phyloP scores from a whole-genome alignment of 2,329 filamentous ascomycete species.

The Chrysoporthe cubensis region DNA sequence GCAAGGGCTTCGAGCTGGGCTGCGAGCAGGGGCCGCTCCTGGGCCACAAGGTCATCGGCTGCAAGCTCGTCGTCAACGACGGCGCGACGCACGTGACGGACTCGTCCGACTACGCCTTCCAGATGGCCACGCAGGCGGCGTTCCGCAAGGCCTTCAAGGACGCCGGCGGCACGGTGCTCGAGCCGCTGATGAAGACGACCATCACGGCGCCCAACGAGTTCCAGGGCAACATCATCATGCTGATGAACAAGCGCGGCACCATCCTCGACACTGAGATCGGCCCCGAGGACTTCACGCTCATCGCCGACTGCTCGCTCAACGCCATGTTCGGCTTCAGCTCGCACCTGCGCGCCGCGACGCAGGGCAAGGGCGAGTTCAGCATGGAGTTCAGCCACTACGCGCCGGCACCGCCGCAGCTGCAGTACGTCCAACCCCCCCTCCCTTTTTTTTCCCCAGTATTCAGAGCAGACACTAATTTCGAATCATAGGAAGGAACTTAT shows the following conservation, averaged over 20 bases:
- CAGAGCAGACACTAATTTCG: constrained; percentile 34
- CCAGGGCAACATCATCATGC: constrained; percentile 91
- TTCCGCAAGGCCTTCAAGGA: constrained; percentile 92
- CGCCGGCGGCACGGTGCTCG: constrained; percentile 81
- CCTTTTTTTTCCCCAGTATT: too few relatives aligned
- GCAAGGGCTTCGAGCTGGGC: constrained; percentile 87
- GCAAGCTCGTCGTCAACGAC: constrained; percentile 91
- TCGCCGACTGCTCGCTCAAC: constrained; percentile 91
- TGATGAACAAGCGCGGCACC: constrained; percentile 95
- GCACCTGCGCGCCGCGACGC: constrained; percentile 87
- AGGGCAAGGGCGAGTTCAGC: constrained; percentile 97
- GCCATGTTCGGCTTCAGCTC: constrained; percentile 98
- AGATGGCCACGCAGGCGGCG: constrained; percentile 89
- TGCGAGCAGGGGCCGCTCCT: constrained; percentile 88
- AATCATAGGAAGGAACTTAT: constrained; percentile 58
- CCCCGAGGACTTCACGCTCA: constrained; percentile 88
- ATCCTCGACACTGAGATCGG: constrained; percentile 97
- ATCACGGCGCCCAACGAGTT: constrained; percentile 97
- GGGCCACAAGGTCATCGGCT: constrained; percentile 89
- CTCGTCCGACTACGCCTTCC: constrained; percentile 96
- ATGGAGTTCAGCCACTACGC: constrained; percentile 99
- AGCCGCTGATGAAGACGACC: constrained; percentile 97
- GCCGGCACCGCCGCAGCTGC: constrained; percentile 82
- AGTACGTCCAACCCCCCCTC: constrained; percentile 59
- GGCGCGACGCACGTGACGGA: constrained; percentile 97